Base-by-base conservation (phyloP, 129 eudicot species). In the Smallanthus sonchifolius region DNA sequence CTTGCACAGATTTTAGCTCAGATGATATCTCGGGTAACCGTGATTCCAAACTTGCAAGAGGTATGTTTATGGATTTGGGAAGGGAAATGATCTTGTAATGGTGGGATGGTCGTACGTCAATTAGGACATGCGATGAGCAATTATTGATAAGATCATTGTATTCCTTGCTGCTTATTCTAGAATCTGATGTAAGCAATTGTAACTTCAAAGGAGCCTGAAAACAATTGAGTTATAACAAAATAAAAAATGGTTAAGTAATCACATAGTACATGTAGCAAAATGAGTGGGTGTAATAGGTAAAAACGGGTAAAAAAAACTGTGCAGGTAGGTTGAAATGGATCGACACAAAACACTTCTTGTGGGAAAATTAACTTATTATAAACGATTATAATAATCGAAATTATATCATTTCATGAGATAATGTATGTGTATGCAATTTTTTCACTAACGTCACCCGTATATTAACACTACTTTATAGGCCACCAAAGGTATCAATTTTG, bases 41-140 rank as follows among this genome's bases (percentile, higher is more conserved):
- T 4, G 76, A 82, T 74, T 91, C 94, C 85, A 95, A 70, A 56
- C 48, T 78, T 43, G 96, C 79, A 8, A 91, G 88, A 66, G 99
- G 96, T 30, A 95, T 84, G 81, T 85, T 95, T 9, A 87, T 38
- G 55, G 99, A 88, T 3, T 89, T 88, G 11, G 99, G 97, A 74
- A 95, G 94, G 36, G 99, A 88, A 30, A 83, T 77, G 49, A 95
- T 95, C 72, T 85, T 87, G 65, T 81, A 95, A 73, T 95, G 99
- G 69, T 95, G 98, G 19, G 96, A 74, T 20, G 99, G 99, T 14
- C 99, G 83, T 14, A 95, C 99, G 61, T 95, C 99, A 14, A 95
- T 68, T 60, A 95, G 79, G 13, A 95, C 73, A 76, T 91, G 96
- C 0, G 94, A 51, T 16, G 91, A 87, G n/a, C 89, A 87, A 28